phyloP scores from a whole-genome alignment of 495 filamentous ascomycete genomes.

The Aspergillus indologenus region DNA sequence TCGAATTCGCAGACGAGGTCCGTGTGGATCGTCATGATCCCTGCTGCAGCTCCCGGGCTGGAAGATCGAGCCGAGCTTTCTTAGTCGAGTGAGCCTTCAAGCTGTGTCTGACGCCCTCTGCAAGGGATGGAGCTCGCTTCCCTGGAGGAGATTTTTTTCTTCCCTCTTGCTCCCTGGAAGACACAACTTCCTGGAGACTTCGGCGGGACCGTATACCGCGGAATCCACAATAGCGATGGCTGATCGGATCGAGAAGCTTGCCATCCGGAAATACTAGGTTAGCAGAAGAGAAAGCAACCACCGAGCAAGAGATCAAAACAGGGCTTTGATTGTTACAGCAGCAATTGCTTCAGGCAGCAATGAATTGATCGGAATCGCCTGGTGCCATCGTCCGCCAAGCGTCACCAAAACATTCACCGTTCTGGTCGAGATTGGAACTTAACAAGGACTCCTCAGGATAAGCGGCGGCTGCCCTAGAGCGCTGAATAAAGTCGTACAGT shows the following conservation, averaged over 20 bases:
- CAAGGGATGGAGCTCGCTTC: conserved; percentile 22
- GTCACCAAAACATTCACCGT: not conserved
- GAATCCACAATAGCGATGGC: not conserved
- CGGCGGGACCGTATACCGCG: not conserved
- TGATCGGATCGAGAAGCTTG: not conserved
- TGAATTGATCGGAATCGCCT: conserved; percentile 7
- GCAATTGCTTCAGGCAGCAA: conserved; percentile 10
- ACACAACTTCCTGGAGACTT: not conserved
- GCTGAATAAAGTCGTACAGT: conserved; percentile 14
- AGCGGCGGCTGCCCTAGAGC: conserved; percentile 11
- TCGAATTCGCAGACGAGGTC: conserved; percentile 13
- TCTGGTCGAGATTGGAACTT: conserved; percentile 9
- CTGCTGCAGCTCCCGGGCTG: conserved; percentile 15
- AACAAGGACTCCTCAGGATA: conserved; percentile 12
- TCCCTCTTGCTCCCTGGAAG: conserved; percentile 3
- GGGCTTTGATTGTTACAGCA: not conserved
- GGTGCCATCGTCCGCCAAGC: conserved; percentile 2
- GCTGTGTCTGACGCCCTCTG: conserved; percentile 17
- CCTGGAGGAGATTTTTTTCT: conserved; percentile 1
- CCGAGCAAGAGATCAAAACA: not conserved
- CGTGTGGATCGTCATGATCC: conserved; percentile 18
- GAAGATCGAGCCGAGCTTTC: conserved; percentile 10
- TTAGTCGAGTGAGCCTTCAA: conserved; percentile 7
- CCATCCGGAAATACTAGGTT: not conserved
- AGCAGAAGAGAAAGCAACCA: not conserved